Evolutionary conservation across 2,329 filamentous ascomycete genomes (phyloP).

Genomic region (Fonsecaea nubica): DNA sequence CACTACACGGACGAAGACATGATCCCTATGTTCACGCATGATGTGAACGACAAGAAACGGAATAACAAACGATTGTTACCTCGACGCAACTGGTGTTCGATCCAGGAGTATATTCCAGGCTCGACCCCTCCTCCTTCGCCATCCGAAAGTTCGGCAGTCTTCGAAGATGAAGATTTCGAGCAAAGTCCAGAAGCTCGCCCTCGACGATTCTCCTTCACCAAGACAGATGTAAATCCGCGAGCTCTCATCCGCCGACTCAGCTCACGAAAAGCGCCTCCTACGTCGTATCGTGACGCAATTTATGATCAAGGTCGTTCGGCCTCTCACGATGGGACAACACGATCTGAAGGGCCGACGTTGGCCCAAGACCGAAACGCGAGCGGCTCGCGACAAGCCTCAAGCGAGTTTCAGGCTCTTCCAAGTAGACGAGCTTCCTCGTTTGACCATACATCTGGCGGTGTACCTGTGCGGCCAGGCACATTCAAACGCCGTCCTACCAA

Average conservation of each 20-base stretch:
- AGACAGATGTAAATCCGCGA: slow-evolving; percentile 57
- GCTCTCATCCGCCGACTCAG: slow-evolving; percentile 57
- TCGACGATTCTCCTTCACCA: slow-evolving; percentile 67
- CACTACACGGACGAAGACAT: slow-evolving; percentile 87
- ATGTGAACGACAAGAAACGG: slow-evolving; percentile 84
- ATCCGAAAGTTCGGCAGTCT: slow-evolving; percentile 50
- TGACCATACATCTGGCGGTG: slow-evolving; percentile 34
- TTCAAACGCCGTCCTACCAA: slow-evolving; percentile 76
- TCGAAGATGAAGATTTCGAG: slow-evolving; percentile 36
- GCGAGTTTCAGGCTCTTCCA: slow-evolving; percentile 25
- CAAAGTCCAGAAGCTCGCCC: slow-evolving; percentile 45
- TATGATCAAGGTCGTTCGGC: slow-evolving; percentile 35
- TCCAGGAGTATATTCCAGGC: slow-evolving; percentile 81
- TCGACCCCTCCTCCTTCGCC: slow-evolving; percentile 75
- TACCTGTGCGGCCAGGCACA: slow-evolving; percentile 46
- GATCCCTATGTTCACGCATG: slow-evolving; percentile 89
- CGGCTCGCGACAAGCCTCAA: slow-evolving; percentile 30
- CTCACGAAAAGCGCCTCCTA: slow-evolving; percentile 51
- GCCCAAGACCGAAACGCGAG: slow-evolving; percentile 21
- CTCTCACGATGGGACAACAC: slow-evolving; percentile 35
- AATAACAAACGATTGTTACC: slow-evolving; percentile 92
- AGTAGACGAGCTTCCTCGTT: slow-evolving; percentile 33
- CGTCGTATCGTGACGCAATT: slow-evolving; percentile 46
- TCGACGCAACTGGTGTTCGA: slow-evolving; percentile 94
- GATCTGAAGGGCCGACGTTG: slow-evolving; percentile 4